These are phyloP conservation scores for Mycena pura DNA, from an alignment of 768 basidiomycete species.

Conservation along the genomic window DNA sequence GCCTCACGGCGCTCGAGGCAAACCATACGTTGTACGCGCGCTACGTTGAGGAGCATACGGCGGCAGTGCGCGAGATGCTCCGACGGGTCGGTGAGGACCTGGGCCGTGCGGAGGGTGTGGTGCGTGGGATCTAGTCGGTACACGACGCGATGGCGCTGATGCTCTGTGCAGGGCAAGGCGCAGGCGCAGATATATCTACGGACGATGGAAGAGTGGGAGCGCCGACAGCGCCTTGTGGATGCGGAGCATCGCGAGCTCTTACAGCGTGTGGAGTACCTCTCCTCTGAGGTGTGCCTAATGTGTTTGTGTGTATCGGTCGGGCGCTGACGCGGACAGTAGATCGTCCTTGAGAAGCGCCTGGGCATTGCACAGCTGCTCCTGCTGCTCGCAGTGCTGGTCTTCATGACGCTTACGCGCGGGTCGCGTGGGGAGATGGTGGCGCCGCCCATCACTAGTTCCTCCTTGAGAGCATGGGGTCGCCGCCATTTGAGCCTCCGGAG, in stretches of 20 bases:
- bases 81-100: constrained; percentile 79
- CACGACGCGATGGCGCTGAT: not conserved
- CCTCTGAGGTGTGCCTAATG: constrained; percentile 72
- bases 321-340: constrained; percentile 50
- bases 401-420: constrained; percentile 87
- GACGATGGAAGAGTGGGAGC: constrained; percentile 71
- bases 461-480: constrained; percentile 23
- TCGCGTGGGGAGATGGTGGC: constrained; percentile 45
- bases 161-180: constrained; percentile 60
- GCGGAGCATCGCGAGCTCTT: constrained; percentile 73
- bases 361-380: constrained; percentile 89
- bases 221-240: constrained; percentile 69
- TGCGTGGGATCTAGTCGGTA: constrained; percentile 50
- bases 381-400: constrained; percentile 81
- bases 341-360: constrained; percentile 87
- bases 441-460: constrained; percentile 18
- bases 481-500: constrained; percentile 22
- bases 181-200: constrained; percentile 74
- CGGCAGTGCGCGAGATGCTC: constrained; percentile 76
- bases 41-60: constrained; percentile 91
- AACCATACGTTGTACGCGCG: constrained; percentile 78
- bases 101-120: constrained; percentile 76
- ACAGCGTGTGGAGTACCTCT: constrained; percentile 74
- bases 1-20: constrained; percentile 81
- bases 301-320: too few species aligned